Evolutionary conservation across 2,329 filamentous ascomycete genomes (phyloP), one percentile per base, ranked within the genome.

Genomic region (Hypoxylon sp.): DNA sequence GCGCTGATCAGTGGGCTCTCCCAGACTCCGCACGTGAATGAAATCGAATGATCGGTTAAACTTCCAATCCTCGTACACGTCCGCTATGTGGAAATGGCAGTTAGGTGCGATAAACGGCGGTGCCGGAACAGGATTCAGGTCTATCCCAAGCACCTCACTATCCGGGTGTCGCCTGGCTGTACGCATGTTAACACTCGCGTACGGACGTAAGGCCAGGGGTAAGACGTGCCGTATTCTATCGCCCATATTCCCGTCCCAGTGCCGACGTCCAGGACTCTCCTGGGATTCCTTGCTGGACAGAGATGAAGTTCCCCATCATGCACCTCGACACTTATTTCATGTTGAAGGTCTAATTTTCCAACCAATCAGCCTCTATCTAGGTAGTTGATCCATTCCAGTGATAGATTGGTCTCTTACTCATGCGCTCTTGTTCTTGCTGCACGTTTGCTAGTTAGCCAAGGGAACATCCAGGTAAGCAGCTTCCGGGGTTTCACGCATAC

Each of bases 21-120:
- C 77, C 15, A 79, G 65, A 62, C 77, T 78, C 46, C 77, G 77
- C 8, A 78, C 74, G 51, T 79, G 77, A 46, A 79, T 75, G 35
- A 75, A 75, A 64, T 79, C 76, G 37, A 78, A 79, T 5, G 61
- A 70, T 35, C 63, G 61, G 37, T 70, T 68, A 52, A 75, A 70
- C 7, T 62, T 67, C 77, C 77, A 79, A 1, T 74, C 70, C 11
- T 73, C 71, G 3, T 71, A 73, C 8, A 65, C 75, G 47, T 79
- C 77, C 57, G 75, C 74, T 6, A 72, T 32, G 35, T 70, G 63
- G 59, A 79, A 79, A n/a, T 66, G 62, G 54, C 76, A 78, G 51
- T 79, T 79, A 2, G 75, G 70, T 3, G 70, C 57, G 21, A 67
- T 61, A 48, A 72, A 74, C 2, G 73, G 69, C 31, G 76, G 73